Conservation (phyloP, 352 stramenopile genomes). For the Pythium utonaiense region DNA sequence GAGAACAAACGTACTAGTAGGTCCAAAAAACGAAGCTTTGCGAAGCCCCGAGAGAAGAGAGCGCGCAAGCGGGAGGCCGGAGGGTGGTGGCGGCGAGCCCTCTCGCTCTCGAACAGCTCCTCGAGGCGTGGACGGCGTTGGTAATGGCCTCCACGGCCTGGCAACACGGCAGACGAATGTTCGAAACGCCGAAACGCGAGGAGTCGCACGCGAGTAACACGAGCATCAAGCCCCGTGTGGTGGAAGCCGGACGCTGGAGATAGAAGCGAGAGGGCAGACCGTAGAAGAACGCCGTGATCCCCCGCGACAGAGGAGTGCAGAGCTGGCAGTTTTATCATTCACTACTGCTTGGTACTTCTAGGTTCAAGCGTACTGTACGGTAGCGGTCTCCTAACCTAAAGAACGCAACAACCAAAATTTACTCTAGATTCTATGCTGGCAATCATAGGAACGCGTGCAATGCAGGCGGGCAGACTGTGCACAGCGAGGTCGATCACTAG, state of each 20-base stretch:
- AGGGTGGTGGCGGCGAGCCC: not conserved
- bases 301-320: slow-evolving; percentile 6
- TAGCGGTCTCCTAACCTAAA: no score
- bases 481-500: not conserved
- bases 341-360: no score
- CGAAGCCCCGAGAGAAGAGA: not conserved
- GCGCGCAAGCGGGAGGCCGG: not conserved
- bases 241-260: not conserved
- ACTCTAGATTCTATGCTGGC: no score
- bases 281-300: slow-evolving; percentile 9
- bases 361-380: no score
- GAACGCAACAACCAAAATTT: no score
- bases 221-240: not conserved
- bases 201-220: not conserved
- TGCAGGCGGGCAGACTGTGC: no score
- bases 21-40: not conserved
- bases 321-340: slow-evolving; percentile 14
- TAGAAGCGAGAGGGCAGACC: not conserved
- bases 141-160: not conserved
- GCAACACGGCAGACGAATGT: not conserved
- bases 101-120: not conserved
- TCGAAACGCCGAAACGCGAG: not conserved
- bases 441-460: no score
- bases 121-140: not conserved
- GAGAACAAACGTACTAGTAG: not conserved